These are phyloP conservation scores for Citrus maxima DNA, from an alignment of 345 rosid species.

Conservation along the genomic window DNA sequence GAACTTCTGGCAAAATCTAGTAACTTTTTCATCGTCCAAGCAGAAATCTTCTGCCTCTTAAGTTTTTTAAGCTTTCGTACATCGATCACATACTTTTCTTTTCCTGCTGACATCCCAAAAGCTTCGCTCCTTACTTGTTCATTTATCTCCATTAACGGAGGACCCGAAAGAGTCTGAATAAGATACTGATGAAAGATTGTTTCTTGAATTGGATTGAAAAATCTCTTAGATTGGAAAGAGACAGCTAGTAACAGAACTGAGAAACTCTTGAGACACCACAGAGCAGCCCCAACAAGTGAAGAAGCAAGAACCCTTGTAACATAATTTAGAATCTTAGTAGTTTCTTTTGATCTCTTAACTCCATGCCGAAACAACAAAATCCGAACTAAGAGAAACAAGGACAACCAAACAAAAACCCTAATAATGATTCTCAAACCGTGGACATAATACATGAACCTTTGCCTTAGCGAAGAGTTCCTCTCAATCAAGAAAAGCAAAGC, in stretches of 20 bases:
- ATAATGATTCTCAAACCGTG: constrained; percentile 53
- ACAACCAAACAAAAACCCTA: constrained; percentile 45
- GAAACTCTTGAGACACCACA: constrained; percentile 52
- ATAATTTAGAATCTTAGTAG: constrained; percentile 33
- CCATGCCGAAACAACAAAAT: constrained; percentile 41
- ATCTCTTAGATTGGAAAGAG: constrained; percentile 48
- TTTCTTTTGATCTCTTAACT: constrained; percentile 30
- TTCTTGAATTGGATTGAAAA: constrained; percentile 65
- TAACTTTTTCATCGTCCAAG: constrained; percentile 74
- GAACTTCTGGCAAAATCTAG: constrained; percentile 43
- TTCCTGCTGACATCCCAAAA: constrained; percentile 39
- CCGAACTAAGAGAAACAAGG: constrained; percentile 50
- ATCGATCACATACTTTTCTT: constrained; percentile 50
- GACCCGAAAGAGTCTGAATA: constrained; percentile 50
- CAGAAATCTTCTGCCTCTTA: constrained; percentile 55
- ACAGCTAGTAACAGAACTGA: constrained; percentile 46
- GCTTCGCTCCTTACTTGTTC: constrained; percentile 16
- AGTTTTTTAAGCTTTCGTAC: constrained; percentile 56
- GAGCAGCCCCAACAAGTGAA: constrained; percentile 39
- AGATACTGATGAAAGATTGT: constrained; percentile 59
- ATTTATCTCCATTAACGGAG: constrained; percentile 50
- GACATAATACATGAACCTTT: constrained; percentile 56
- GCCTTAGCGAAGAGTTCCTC: constrained; percentile 53
- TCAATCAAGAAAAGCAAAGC: constrained; percentile 48
- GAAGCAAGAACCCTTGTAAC: constrained; percentile 43